Evolutionary conservation across 495 filamentous ascomycete species (phyloP).

Genomic region (Cetradonia linearis): DNA sequence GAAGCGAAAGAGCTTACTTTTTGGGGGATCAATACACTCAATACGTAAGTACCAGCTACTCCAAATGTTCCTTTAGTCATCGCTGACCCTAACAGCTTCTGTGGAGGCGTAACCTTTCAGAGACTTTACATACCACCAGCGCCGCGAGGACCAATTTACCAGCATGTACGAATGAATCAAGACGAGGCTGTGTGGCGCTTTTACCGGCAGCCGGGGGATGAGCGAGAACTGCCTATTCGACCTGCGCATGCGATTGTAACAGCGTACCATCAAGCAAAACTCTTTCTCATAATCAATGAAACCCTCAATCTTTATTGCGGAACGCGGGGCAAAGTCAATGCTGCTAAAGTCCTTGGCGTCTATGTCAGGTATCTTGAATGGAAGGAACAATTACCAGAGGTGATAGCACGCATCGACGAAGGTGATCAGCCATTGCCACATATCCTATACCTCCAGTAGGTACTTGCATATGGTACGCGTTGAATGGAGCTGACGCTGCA

Average conservation of each 20-base stretch:
- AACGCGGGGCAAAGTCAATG: conserved; percentile 23
- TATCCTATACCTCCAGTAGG: conserved; percentile 32
- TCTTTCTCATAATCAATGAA: conserved; percentile 30
- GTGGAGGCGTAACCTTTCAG: conserved; percentile 21
- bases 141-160: conserved; percentile 9
- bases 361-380: conserved; percentile 28
- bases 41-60: conserved; percentile 16
- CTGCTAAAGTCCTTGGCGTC: conserved; percentile 24
- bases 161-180: conserved; percentile 13
- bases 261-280: conserved; percentile 26
- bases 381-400: conserved; percentile 27
- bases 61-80: not conserved
- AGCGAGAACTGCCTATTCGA: conserved; percentile 16
- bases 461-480: not conserved
- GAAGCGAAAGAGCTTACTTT: conserved; percentile 19
- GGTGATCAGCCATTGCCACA: conserved; percentile 30
- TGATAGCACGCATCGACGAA: conserved; percentile 24
- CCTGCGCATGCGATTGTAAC: conserved; percentile 19
- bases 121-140: conserved; percentile 17
- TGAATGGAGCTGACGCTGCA: conserved; percentile 5
- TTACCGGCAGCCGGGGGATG: conserved; percentile 21
- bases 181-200: conserved; percentile 21
- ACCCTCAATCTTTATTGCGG: conserved; percentile 30
- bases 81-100: conserved; percentile 15
- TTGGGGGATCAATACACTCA: conserved; percentile 22